A percentile compares a stretch with the other conserved stretches of the same genome.
Conservation (phyloP, 306 rosid genomes). For the Astragalus membranaceus region DNA sequence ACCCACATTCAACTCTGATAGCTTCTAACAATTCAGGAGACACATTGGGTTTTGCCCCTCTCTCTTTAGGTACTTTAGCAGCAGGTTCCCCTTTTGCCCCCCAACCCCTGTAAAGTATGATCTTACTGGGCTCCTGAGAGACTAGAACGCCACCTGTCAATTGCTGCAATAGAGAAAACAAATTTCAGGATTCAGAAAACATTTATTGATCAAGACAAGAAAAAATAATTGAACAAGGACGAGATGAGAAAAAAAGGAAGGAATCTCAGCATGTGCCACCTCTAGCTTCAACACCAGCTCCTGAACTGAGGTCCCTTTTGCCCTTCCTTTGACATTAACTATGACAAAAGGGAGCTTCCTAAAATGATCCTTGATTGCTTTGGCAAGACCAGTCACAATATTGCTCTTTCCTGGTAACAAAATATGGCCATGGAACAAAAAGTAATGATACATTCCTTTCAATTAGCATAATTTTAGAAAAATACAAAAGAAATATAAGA, state of each 20-base stretch:
- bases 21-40: constrained; percentile 84
- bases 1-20: constrained; percentile 81
- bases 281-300: constrained; percentile 73
- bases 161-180: constrained; percentile 39
- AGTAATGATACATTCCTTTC: background rate
- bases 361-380: constrained; percentile 63
- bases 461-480: background rate
- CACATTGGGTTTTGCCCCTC: constrained; percentile 25
- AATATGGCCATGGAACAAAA: background rate
- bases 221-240: constrained; percentile 13
- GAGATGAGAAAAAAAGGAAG: background rate
- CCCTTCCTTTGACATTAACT: constrained; percentile 81
- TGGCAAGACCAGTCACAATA: constrained; percentile 63
- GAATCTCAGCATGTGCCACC: constrained; percentile 36
- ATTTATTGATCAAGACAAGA: background rate
- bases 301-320: constrained; percentile 83
- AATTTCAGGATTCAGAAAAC: constrained; percentile 20
- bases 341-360: constrained; percentile 71
- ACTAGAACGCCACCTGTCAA: constrained; percentile 80
- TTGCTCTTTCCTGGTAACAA: constrained; percentile 66
- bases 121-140: constrained; percentile 83
- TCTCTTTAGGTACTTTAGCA: background rate
- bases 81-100: constrained; percentile 46
- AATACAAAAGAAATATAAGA: background rate
- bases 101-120: constrained; percentile 91